Evolutionary conservation across 345 rosid species (phyloP).

Genomic region (Camelina hispida): DNA sequence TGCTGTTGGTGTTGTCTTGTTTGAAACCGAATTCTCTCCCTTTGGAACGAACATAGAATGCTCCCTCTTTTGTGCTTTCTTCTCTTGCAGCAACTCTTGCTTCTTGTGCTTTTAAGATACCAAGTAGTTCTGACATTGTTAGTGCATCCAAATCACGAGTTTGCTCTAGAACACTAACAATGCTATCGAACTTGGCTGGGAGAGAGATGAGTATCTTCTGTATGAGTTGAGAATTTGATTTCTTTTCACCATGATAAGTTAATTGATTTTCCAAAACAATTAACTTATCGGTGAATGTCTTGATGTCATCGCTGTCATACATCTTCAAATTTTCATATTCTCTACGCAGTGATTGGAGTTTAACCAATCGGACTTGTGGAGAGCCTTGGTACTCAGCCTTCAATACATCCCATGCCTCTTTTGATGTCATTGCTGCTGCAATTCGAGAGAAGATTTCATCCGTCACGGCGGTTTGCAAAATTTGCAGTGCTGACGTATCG

Average conservation of each 20-base stretch:
- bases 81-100: not conserved
- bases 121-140: not conserved
- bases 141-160: not conserved
- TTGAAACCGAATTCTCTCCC: too few relatives aligned
- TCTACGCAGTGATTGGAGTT: not conserved
- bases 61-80: too few relatives aligned
- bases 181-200: too few relatives aligned
- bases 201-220: too few relatives aligned
- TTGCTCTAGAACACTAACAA: not conserved
- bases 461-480: not conserved
- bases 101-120: conserved; percentile 3
- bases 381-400: not conserved
- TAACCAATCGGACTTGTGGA: not conserved
- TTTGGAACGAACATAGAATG: too few relatives aligned
- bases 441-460: not conserved
- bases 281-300: not conserved
- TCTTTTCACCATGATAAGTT: too few relatives aligned
- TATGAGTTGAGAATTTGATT: too few relatives aligned
- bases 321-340: not conserved
- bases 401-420: not conserved
- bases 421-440: not conserved
- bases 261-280: not conserved
- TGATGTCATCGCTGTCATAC: not conserved
- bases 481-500: not conserved
- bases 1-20: too few relatives aligned